Base-by-base conservation (phyloP, 2,329 filamentous ascomycete species). In the Aspergillus vadensis region DNA sequence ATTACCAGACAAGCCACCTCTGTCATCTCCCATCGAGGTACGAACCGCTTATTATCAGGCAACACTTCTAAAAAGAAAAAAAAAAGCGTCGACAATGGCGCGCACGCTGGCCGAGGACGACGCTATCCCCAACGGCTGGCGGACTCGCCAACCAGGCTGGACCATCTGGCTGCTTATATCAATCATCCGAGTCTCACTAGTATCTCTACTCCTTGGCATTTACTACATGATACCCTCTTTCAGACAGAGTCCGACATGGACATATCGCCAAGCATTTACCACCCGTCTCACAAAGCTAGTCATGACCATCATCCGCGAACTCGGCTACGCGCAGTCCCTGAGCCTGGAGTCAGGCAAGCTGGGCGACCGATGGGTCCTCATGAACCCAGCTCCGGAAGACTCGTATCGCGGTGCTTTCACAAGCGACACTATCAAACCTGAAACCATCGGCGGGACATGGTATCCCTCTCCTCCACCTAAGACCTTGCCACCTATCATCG, bases 261-360 rank as follows among this genome's bases (percentile, higher is more conserved):
- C 52, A 21, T 55, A 55, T 36, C 38, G 36, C 23, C 52, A 55
- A 21, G 52, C 52, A n/a, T 14, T 55, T 1, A n/a, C 36, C 32
- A 55, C 52, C 17, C 52, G 7, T 10, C 7, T 55, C 14, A 41
- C n/a, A 1, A 55, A 55, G 21, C 7, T 43, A 2, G 19, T 17
- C 36, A 19, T 55, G 15, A 55, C n/a, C 21, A n/a, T 55, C 3
- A 8, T 55, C 15, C 15, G 21, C 23, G 32, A 55, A 6, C n/a
- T 55, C 52, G 52, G 52, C 36, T 55, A 30, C 52, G 43, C 36
- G 2, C 38, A 55, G 38, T 55, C 52, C 10, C 38, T 55, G 36
- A 55, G 21, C 21, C 52, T 55, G 0, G 52, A 55, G 9, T 9
- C 52, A 4, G 38, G 38, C 9, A 15, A 43, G 21, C 23, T 43